Evolutionary conservation across 345 rosid genomes (phyloP), one percentile per base, ranked within the genome.

Genomic region (Brassica rapa): DNA sequence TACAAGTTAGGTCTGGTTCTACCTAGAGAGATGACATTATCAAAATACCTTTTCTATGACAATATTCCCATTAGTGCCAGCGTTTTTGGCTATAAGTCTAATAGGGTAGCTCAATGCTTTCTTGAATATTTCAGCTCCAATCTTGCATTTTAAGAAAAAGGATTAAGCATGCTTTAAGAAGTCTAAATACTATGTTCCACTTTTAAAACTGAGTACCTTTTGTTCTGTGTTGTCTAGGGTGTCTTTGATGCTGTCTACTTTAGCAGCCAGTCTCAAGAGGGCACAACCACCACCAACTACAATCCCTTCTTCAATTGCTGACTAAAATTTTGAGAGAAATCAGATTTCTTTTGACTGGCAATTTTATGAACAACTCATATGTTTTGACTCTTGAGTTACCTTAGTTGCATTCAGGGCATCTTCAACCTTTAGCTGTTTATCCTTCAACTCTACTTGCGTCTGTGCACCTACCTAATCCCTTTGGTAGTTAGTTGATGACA

Each of bases 381-480:
- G 76, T 14, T 74, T 46, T 55, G 61, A 74, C 75, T 51, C 56
- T 55, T 27, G 24, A 70, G 56, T 80, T 68, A 92, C 97, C 96
- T 94, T 94, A 4, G 98, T 94, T 66, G 98, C 97, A 81, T 94
- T 94, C 78, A 92, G 72, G 77, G 98, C 97, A 86, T 92, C 98
- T 85, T 92, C 98, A 56, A 88, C 83, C 67, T 89, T 87, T 57
- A 92, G 89, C 82, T 88, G 93, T 76, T 92, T 94, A 78, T 94
- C 98, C 84, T 90, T 94, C 86, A 90, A 79, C 83, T 94, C 97
- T 70, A 94, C 89, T 76, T 86, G 89, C 4, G 97, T 94, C 67
- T 88, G 97, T 72, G 97, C 98, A 80, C 98, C 98, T 16, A 90
- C 97, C 97, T 94, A 74, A 64, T 24, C 57, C 43, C 57, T 65